Conservation (phyloP, 148 eudicot species). For the Silene latifolia region DNA sequence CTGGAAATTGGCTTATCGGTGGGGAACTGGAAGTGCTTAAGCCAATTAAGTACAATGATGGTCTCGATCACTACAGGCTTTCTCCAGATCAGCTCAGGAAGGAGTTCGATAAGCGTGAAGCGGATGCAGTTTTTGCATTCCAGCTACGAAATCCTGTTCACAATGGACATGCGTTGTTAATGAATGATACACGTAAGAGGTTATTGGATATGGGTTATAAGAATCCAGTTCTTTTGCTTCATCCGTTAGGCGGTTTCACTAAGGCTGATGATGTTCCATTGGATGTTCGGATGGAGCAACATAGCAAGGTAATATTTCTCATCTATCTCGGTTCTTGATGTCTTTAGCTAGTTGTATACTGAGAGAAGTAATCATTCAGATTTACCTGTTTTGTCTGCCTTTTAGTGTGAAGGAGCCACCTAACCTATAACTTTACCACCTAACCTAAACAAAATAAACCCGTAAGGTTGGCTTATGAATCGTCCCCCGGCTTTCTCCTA, state of each 20-base stretch:
- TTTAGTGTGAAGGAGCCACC: no score
- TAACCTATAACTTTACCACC: no score
- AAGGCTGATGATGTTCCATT: conserved; percentile 90
- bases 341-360: background rate
- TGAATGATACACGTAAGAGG: conserved; percentile 73
- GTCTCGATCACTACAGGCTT: conserved; percentile 75
- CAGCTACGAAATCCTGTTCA: conserved; percentile 85
- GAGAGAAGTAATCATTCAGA: background rate
- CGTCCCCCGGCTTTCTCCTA: no score
- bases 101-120: conserved; percentile 69
- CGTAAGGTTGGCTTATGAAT: no score
- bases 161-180: conserved; percentile 80
- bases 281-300: conserved; percentile 84
- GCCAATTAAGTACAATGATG: conserved; percentile 76
- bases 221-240: conserved; percentile 78
- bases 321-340: background rate
- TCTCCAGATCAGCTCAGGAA: conserved; percentile 65
- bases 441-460: no score
- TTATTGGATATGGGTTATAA: conserved; percentile 71
- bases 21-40: conserved; percentile 68
- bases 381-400: no score
- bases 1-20: conserved; percentile 83
- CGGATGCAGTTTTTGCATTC: conserved; percentile 88
- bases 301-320: conserved; percentile 54
- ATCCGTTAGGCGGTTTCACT: conserved; percentile 77